A percentile compares a stretch with the other conserved stretches of the same genome.
phyloP scores from a whole-genome alignment of 768 basidiomycete species.

The Dioszegia crocea region DNA sequence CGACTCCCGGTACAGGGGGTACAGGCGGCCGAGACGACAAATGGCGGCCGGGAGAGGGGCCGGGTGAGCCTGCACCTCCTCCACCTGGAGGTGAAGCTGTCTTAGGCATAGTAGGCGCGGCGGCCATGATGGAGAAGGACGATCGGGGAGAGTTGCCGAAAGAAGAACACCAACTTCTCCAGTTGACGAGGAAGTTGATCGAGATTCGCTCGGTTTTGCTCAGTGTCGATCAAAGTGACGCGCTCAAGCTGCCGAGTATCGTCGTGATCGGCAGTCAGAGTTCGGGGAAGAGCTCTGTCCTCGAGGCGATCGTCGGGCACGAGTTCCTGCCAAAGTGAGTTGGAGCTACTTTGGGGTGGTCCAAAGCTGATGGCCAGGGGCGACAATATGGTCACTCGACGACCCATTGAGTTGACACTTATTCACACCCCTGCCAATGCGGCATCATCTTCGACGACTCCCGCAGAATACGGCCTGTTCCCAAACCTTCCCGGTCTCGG shows the following conservation, averaged over 20 bases:
- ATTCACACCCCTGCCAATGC: constrained; percentile 74
- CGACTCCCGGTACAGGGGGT: neutral
- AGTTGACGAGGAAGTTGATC: constrained; percentile 89
- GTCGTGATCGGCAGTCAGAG: constrained; percentile 98
- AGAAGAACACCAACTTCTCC: constrained; percentile 81
- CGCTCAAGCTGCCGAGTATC: constrained; percentile 90
- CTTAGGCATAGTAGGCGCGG: constrained; percentile 38
- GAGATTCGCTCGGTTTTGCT: constrained; percentile 93
- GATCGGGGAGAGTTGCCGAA: constrained; percentile 43
- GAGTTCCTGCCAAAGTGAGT: constrained; percentile 96
- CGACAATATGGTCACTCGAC: constrained; percentile 97
- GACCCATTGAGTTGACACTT: constrained; percentile 95
- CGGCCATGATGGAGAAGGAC: constrained; percentile 15
- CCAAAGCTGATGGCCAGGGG: constrained; percentile 58
- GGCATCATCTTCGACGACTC: constrained; percentile 53
- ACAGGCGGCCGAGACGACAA: constrained; percentile 15
- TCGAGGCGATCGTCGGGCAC: constrained; percentile 95
- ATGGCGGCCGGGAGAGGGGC: constrained; percentile 42
- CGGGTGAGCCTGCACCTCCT: constrained; percentile 29
- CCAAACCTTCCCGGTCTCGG: constrained; percentile 75
- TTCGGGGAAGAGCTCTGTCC: constrained; percentile 93
- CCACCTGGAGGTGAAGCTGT: constrained; percentile 27
- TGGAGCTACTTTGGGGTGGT: neutral
- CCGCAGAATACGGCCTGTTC: constrained; percentile 84
- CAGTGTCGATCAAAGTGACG: constrained; percentile 91